Base-by-base conservation (phyloP, 495 filamentous ascomycete species). In the Xylaria palmicola region DNA sequence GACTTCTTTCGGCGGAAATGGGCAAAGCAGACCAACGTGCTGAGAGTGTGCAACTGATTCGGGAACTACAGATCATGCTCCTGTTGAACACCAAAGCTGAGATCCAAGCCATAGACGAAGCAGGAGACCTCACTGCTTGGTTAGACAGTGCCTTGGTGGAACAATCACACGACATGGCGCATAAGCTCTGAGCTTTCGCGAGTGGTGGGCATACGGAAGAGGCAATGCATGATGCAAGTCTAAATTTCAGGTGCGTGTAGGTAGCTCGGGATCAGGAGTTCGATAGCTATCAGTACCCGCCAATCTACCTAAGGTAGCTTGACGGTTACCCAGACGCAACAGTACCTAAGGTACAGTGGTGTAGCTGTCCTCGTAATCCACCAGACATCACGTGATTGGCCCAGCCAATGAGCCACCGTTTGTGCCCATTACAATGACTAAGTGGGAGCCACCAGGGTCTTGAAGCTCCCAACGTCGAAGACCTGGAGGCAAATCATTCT, bases 21-120 rank as follows among this genome's bases (percentile, higher is more conserved):
- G 48, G 45, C 1, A 49, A 50, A 1, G 45, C 51, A 0, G 10
- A 39, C 6, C 20, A 65, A 5, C 52, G 63, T 7, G 15, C 1
- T 4, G 56, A 68, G 3, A 67, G 43, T 13, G 56, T 54, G 1
- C 80, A 83, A 29, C 86, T 86, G 76, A 79, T 83, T 44, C 67
- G 70, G 10, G 90, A 94, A 66, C 67, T 98, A 63, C 93, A 96
- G 74, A 72, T 81, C 4, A 97, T 98, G 92, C 71, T 98, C 47
- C 84, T 96, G 77, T 68, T 96, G 52, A 89, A 90, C 65, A 60
- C 91, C 52, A 98, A 98, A 70, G 90, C 88, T 2, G 94, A 98
- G 74, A 93, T 94, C 61, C 90, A 98, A 75, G 79, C 89, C 8
- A 76, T 97, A 54, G 90, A 91, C 60, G 77, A 84, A 19, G 70